phyloP scores from a whole-genome alignment of 495 filamentous ascomycete genomes.

The Penicillium longicatenatum region DNA sequence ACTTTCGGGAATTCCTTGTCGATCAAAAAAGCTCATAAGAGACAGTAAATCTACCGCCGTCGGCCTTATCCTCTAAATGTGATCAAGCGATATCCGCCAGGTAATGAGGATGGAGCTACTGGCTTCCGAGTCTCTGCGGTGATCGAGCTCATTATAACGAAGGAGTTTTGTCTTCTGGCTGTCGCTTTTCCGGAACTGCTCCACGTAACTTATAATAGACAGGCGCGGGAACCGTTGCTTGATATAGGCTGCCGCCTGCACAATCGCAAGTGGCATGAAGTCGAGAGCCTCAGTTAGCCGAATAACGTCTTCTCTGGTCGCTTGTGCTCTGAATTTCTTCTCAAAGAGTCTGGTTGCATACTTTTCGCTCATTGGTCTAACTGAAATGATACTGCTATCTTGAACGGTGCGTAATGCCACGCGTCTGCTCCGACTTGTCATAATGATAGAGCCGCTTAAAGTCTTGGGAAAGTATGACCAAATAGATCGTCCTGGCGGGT shows the following conservation, averaged over 20 bases:
- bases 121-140: background rate
- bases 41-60: background rate
- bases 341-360: conserved; percentile 39
- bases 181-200: background rate
- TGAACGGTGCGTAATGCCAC: conserved; percentile 30
- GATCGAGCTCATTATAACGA: background rate
- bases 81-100: background rate
- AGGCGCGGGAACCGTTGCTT: conserved; percentile 1
- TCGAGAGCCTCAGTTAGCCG: background rate
- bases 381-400: conserved; percentile 35
- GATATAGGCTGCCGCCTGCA: background rate
- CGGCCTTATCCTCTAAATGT: background rate
- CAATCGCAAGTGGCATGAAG: background rate
- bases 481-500: background rate
- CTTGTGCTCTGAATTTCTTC: conserved; percentile 34
- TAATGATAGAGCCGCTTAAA: conserved; percentile 22
- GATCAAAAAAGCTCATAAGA: conserved; percentile 18
- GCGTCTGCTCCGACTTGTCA: conserved; percentile 39
- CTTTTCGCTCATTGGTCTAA: conserved; percentile 35
- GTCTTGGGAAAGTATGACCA: conserved; percentile 2
- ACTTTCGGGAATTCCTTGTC: conserved; percentile 9
- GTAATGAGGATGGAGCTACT: background rate
- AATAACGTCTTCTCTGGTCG: background rate
- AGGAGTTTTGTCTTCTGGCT: background rate
- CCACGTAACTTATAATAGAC: conserved; percentile 4